Evolutionary conservation across 2,329 filamentous ascomycete genomes (phyloP).

Genomic region (Alternaria tenuissima): DNA sequence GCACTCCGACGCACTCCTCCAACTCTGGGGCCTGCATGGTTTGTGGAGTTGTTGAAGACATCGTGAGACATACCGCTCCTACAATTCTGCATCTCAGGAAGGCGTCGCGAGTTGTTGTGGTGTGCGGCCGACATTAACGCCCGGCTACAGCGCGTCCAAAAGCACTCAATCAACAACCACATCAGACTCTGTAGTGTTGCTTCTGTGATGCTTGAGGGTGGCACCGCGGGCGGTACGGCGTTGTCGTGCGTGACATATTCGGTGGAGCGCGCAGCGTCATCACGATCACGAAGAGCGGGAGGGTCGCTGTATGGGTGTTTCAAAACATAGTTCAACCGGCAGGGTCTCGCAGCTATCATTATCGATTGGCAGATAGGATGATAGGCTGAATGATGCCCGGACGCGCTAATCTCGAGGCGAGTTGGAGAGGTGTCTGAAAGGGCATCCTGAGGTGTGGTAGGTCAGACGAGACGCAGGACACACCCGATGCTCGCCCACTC

Average conservation of each 20-base stretch:
- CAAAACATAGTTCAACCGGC: conserved; percentile 42
- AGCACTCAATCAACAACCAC: conserved; percentile 18
- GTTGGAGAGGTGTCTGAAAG: conserved; percentile 18
- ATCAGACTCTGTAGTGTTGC: conserved; percentile 24
- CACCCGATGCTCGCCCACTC: conserved; percentile 11
- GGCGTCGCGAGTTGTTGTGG: conserved; percentile 24
- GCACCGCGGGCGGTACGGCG: conserved; percentile 42
- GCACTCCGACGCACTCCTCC: conserved; percentile 12
- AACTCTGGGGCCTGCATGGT: conserved; percentile 12
- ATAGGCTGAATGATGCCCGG: conserved; percentile 42
- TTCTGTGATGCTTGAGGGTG: conserved; percentile 33
- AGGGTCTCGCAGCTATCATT: conserved; percentile 47
- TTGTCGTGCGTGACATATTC: conserved; percentile 35
- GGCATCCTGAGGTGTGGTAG: conserved; percentile 19
- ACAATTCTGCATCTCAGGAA: conserved; percentile 20
- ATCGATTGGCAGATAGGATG: conserved; percentile 49
- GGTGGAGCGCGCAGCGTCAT: conserved; percentile 27
- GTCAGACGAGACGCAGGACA: conserved; percentile 36
- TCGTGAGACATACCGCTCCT: conserved; percentile 22
- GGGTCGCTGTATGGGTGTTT: conserved; percentile 43
- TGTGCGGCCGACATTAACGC: conserved; percentile 23
- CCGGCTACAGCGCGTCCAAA: conserved; percentile 30
- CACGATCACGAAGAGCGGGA: conserved; percentile 32
- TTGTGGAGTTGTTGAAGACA: conserved; percentile 15
- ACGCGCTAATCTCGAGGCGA: conserved; percentile 32